A percentile compares a stretch with the other conserved stretches of the same genome.
phyloP scores from a whole-genome alignment of 2,329 filamentous ascomycete genomes.

The Penicillium olsonii region DNA sequence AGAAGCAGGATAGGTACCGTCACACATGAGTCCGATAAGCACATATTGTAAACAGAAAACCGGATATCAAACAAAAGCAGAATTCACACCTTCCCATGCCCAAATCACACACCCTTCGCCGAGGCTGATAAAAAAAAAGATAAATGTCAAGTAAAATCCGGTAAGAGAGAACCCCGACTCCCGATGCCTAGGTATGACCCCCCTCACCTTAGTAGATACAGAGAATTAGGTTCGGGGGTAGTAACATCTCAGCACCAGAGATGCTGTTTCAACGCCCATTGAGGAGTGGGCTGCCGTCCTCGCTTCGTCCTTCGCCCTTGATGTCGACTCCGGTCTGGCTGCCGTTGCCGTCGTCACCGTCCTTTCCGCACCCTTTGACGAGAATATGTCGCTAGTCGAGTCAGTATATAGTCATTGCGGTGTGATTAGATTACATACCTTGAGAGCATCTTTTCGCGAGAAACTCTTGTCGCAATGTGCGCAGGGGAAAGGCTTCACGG shows the following conservation, averaged over 20 bases:
- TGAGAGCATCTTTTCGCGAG: slow-evolving; percentile 91
- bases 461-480: slow-evolving; percentile 93
- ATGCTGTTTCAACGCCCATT: slow-evolving; percentile 18
- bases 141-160: slow-evolving; percentile 12
- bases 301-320: slow-evolving; percentile 23
- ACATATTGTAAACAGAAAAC: slow-evolving; percentile 14
- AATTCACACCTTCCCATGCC: slow-evolving; percentile 19
- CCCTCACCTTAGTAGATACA: slow-evolving; percentile 13
- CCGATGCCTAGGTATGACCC: slow-evolving; percentile 18
- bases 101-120: slow-evolving; percentile 20
- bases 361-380: slow-evolving; percentile 67
- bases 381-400: slow-evolving; percentile 62
- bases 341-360: slow-evolving; percentile 19
- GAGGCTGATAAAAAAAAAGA: slow-evolving; percentile 9
- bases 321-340: slow-evolving; percentile 11
- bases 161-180: slow-evolving; percentile 14
- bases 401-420: no score
- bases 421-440: slow-evolving; percentile 63
- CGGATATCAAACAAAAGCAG: slow-evolving; percentile 5
- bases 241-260: not conserved
- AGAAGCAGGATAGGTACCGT: slow-evolving; percentile 23
- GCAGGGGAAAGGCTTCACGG: slow-evolving; percentile 94
- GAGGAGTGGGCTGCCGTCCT: slow-evolving; percentile 23
- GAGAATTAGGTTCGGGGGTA: slow-evolving; percentile 2
- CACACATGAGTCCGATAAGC: slow-evolving; percentile 27